phyloP scores from a whole-genome alignment of 2,329 filamentous ascomycete species.

The Escovopsis sp. region DNA sequence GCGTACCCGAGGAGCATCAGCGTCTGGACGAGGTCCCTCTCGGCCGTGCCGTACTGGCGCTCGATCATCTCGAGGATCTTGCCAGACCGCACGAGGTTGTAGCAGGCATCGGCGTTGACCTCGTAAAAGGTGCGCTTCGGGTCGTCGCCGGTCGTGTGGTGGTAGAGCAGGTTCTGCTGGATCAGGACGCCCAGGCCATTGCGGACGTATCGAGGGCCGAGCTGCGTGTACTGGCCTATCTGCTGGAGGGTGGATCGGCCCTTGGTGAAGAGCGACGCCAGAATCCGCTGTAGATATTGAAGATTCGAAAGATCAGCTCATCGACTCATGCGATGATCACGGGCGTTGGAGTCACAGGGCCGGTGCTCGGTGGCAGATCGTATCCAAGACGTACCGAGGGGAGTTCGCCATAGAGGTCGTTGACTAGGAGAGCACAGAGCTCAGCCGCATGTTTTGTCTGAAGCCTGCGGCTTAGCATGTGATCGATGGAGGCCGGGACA shows the following conservation, averaged over 20 bases:
- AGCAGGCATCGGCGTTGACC: slow-evolving; percentile 64
- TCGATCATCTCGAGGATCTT: slow-evolving; percentile 68
- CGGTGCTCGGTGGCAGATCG: too few species aligned
- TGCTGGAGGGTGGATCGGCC: slow-evolving; percentile 60
- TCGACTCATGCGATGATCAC: not conserved
- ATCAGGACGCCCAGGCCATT: slow-evolving; percentile 72
- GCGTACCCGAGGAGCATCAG: slow-evolving; percentile 66
- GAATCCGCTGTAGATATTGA: slow-evolving; percentile 60
- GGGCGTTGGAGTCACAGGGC: not conserved
- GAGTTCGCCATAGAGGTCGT: slow-evolving; percentile 81
- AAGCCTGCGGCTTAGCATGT: slow-evolving; percentile 10
- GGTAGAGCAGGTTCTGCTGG: slow-evolving; percentile 74
- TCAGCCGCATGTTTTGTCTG: slow-evolving; percentile 64
- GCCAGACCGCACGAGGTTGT: slow-evolving; percentile 65
- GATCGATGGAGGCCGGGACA: not conserved
- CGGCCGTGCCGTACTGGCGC: slow-evolving; percentile 56
- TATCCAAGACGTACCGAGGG: slow-evolving; percentile 67
- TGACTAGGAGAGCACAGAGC: slow-evolving; percentile 78
- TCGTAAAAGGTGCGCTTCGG: slow-evolving; percentile 62
- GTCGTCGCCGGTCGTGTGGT: slow-evolving; percentile 44
- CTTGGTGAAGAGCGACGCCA: slow-evolving; percentile 59
- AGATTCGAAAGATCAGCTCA: slow-evolving; percentile 13
- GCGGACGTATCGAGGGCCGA: slow-evolving; percentile 60
- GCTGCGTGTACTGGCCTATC: slow-evolving; percentile 55
- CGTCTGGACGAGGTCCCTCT: slow-evolving; percentile 58